Base-by-base conservation (phyloP, 441 rosid species). In the Iberis amara region DNA sequence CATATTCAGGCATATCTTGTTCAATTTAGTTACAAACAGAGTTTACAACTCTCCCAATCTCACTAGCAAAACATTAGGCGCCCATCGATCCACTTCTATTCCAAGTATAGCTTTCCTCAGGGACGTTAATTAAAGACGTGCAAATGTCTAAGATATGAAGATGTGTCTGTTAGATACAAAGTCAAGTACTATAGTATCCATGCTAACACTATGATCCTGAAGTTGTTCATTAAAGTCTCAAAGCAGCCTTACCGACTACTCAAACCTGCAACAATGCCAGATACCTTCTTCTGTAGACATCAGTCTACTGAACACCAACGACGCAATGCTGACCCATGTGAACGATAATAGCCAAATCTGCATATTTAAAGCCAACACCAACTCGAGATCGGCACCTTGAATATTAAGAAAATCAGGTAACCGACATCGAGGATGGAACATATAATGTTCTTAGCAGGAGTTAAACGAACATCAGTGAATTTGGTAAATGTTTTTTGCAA, bases 181-280 rank as follows among this genome's bases (percentile, higher is more conserved):
- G 23, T 26, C 6, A 57, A 70, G 51, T 66, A 72, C 64, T 51
- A 61, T 39, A 73, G 71, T 57, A 71, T 58, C 59, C 82, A 74
- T 68, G 70, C 86, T 73, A 21, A 73, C 78, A 75, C 67, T 62
- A 73, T 62, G 74, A 73, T 60, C 66, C 69, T 66, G 73, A 43
- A 68, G 64, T 60, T 66, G 61, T 59, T 64, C 21, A 18, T 18
- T 18, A 18, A 70, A 86, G 78, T 76, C 96, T 79, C 77, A 69
- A 77, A 88, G 86, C 90, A 80, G 75, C 83, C 96, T 88, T 85
- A 88, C 96, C 96, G 76, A 85, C 96, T 74, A 81, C 77, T 72
- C 78, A 79, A 78, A 81, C 80, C 77, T 69, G 83, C 83, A 77
- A 58, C 71, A 73, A 80, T 64, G 89, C 83, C 75, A 72, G 84